Conservation (phyloP, 257 asterid species). For the Linderniella brevidens region DNA sequence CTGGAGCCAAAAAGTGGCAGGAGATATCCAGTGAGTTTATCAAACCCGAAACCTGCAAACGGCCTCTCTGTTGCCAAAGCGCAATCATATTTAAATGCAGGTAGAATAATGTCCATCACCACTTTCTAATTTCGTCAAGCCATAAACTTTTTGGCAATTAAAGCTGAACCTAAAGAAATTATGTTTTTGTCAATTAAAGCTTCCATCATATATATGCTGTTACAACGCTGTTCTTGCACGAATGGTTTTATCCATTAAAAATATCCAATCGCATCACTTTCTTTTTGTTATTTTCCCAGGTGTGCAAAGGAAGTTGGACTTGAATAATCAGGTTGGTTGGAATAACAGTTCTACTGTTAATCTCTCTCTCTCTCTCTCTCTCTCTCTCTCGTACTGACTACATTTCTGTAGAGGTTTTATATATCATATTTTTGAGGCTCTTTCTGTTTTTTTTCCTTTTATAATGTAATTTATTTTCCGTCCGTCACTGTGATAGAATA, state of each 20-base stretch:
- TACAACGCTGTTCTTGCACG: too few relatives aligned
- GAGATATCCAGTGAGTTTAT: conserved; percentile 23
- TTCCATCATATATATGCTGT: too few relatives aligned
- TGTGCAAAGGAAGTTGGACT: conserved; percentile 70
- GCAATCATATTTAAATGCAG: conserved; percentile 29
- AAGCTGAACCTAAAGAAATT: too few relatives aligned
- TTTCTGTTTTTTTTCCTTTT: background rate
- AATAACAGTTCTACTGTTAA: conserved; percentile 3
- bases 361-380: too few relatives aligned
- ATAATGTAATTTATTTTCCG: background rate
- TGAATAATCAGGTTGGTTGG: conserved; percentile 42
- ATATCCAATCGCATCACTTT: too few relatives aligned
- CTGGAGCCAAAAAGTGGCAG: conserved; percentile 34
- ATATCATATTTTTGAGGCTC: background rate
- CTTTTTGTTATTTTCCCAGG: conserved; percentile 24
- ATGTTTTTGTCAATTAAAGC: too few relatives aligned
- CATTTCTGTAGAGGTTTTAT: too few relatives aligned
- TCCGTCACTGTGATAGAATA: conserved; percentile 18
- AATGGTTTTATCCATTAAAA: too few relatives aligned
- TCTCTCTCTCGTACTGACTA: too few relatives aligned
- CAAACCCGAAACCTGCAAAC: conserved; percentile 30
- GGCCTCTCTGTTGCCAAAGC: conserved; percentile 29
- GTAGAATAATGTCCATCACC: conserved; percentile 11
- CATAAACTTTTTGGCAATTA: background rate
- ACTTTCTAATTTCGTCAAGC: background rate